Conservation (phyloP, 192 early-diverging fungal species). For the Coemansia sp. region DNA sequence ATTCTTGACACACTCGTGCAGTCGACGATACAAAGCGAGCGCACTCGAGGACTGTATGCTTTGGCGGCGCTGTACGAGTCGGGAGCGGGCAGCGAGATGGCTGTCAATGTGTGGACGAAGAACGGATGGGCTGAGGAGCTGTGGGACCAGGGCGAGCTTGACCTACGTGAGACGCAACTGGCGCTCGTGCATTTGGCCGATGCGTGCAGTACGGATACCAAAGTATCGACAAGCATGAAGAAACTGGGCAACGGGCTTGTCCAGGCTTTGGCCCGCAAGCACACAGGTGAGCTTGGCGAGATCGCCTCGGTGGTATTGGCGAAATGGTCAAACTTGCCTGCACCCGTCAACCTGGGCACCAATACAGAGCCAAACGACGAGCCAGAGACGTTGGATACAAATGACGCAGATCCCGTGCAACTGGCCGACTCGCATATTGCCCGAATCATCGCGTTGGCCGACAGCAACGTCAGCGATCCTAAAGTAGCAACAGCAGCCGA, state of each 20-base stretch:
- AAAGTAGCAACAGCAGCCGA: constrained; percentile 29
- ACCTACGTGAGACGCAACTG: constrained; percentile 65
- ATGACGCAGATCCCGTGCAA: constrained; percentile 24
- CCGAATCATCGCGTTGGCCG: constrained; percentile 9
- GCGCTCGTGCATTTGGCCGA: constrained; percentile 53
- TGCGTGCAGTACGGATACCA: constrained; percentile 54
- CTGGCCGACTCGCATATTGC: constrained; percentile 42
- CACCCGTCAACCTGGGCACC: constrained; percentile 17
- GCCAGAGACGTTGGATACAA: background rate
- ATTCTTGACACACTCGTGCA: constrained; percentile 35
- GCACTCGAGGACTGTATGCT: constrained; percentile 41
- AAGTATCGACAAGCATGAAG: constrained; percentile 64
- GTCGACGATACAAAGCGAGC: constrained; percentile 35
- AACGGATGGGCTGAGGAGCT: constrained; percentile 70
- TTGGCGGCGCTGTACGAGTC: constrained; percentile 70
- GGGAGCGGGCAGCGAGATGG: constrained; percentile 53
- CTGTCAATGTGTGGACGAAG: constrained; percentile 59
- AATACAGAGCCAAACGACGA: background rate
- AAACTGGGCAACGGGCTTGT: constrained; percentile 61
- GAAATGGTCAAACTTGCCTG: constrained; percentile 58
- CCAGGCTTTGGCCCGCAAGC: constrained; percentile 57
- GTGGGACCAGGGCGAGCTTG: constrained; percentile 79
- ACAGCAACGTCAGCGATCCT: background rate
- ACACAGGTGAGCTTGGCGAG: constrained; percentile 51
- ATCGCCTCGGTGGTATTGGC: constrained; percentile 62